Percentiles rank a stretch among this genome's conserved stretches.
Evolutionary conservation across 805 yeast species (phyloP).

Genomic region (Kodamaea nitidulidarum): DNA sequence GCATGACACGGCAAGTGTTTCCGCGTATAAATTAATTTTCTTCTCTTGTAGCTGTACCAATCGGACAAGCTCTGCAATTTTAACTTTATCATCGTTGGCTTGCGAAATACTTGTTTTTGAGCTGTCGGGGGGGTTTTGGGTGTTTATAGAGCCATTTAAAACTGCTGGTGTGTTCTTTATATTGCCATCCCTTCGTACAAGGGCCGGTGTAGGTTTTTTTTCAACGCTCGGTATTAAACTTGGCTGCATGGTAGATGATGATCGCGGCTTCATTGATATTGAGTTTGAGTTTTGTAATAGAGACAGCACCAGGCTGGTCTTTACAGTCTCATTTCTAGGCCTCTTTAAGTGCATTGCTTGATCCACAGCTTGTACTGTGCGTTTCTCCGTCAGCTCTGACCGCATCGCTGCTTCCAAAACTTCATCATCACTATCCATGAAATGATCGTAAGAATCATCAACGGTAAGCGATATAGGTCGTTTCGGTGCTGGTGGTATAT

Average conservation of each 20-base stretch:
- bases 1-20: conserved; percentile 8
- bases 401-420: conserved; percentile 5
- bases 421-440: conserved; percentile 9
- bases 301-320: conserved; percentile 1
- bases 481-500: not conserved
- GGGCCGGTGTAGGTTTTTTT: not conserved
- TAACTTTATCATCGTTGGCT: not conserved
- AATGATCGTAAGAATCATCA: conserved; percentile 8
- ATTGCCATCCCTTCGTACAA: not conserved
- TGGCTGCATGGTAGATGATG: not conserved
- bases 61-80: conserved; percentile 1
- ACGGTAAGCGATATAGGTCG: not conserved
- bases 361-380: not conserved
- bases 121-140: too few relatives aligned
- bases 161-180: too few relatives aligned
- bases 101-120: not conserved
- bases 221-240: not conserved
- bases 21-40: conserved; percentile 9
- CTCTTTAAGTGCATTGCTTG: not conserved
- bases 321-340: not conserved
- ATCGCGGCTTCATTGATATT: not conserved
- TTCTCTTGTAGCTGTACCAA: conserved; percentile 7
- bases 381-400: conserved; percentile 2
- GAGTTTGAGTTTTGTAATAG: not conserved
- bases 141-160: too few relatives aligned